Conservation (phyloP, 768 basidiomycete species). For the Pluteus cervinus region DNA sequence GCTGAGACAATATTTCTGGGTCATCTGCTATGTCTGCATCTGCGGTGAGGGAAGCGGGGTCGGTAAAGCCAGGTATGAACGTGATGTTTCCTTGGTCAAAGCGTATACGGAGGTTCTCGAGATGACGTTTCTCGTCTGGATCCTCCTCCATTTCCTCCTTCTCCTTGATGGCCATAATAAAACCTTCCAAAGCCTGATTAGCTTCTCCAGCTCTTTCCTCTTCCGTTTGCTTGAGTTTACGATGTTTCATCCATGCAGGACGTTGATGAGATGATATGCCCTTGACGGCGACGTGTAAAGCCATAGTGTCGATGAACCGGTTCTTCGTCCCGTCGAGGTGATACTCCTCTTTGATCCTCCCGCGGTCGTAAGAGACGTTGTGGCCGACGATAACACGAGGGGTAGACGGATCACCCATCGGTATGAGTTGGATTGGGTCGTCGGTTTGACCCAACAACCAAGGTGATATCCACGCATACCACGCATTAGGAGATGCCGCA, state of each 20-base stretch:
- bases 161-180: conserved; percentile 25
- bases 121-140: conserved; percentile 4
- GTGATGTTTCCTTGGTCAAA: no score
- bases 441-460: conserved; percentile 70
- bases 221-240: conserved; percentile 59
- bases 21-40: conserved; percentile 14
- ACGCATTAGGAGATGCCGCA: conserved; percentile 74
- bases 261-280: conserved; percentile 95
- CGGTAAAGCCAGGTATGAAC: no score
- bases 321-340: conserved; percentile 55
- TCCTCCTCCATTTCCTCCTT: conserved; percentile 13
- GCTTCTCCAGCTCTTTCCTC: conserved; percentile 36
- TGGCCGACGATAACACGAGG: conserved; percentile 83
- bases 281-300: conserved; percentile 87
- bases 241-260: conserved; percentile 85
- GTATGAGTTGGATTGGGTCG: conserved; percentile 62
- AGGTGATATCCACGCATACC: conserved; percentile 97
- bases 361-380: conserved; percentile 92
- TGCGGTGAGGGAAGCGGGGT: neutral
- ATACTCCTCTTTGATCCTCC: conserved; percentile 81
- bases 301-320: conserved; percentile 92
- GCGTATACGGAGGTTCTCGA: no score
- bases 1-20: conserved; percentile 41
- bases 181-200: conserved; percentile 26
- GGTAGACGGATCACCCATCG: conserved; percentile 49